Evolutionary conservation across 495 filamentous ascomycete species (phyloP).

Genomic region (Xeromyces bisporus): DNA sequence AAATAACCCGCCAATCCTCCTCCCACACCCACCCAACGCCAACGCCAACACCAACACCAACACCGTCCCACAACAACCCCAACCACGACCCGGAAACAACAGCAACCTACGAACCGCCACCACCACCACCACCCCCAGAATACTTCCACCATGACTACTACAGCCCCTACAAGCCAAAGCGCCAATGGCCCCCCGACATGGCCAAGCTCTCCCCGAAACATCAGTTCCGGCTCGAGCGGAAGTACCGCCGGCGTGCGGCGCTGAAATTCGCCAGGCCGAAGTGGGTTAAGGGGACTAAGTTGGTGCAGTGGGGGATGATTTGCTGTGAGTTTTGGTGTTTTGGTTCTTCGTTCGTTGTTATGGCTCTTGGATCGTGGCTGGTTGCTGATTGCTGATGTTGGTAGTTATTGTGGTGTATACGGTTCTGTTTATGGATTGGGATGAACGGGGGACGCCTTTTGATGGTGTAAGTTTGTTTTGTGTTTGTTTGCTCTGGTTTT

Average conservation of each 20-base stretch:
- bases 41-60: conserved; percentile 9
- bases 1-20: not conserved
- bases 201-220: conserved; percentile 59
- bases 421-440: conserved; percentile 67
- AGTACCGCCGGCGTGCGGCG: conserved; percentile 49
- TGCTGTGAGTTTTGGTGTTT: conserved; percentile 46
- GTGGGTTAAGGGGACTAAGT: conserved; percentile 52
- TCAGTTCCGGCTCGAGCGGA: conserved; percentile 53
- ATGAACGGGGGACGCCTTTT: conserved; percentile 42
- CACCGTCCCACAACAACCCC: not conserved
- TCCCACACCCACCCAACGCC: conserved; percentile 22
- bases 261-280: conserved; percentile 59
- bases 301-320: conserved; percentile 52
- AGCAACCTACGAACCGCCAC: conserved; percentile 2
- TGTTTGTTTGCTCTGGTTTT: not conserved
- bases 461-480: conserved; percentile 22
- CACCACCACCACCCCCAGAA: too few relatives aligned
- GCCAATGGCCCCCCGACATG: conserved; percentile 88
- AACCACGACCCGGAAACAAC: not conserved
- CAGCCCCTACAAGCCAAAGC: conserved; percentile 62
- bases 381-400: conserved; percentile 1
- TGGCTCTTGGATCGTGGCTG: not conserved
- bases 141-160: conserved; percentile 19
- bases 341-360: too few relatives aligned
- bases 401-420: conserved; percentile 54